Evolutionary conservation across 768 basidiomycete genomes (phyloP).

Genomic region (Rhodocollybia butyracea): DNA sequence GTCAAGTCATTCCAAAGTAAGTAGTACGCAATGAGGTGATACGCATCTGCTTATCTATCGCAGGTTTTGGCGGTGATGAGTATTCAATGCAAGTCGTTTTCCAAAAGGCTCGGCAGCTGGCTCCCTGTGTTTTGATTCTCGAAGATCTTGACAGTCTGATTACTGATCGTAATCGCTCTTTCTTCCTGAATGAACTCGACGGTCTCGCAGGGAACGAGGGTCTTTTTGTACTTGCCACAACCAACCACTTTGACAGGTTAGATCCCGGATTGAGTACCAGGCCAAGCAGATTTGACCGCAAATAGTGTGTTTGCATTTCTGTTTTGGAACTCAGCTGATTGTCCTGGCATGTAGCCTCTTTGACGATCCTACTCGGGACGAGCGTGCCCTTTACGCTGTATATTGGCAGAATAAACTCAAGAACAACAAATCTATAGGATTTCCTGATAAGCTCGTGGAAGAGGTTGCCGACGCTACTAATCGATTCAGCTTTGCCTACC

Average conservation of each 20-base stretch:
- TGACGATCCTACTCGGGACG: slow-evolving; percentile 62
- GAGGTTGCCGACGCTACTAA: slow-evolving; percentile 59
- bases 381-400: slow-evolving; percentile 62
- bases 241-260: slow-evolving; percentile 80
- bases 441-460: slow-evolving; percentile 62
- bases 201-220: slow-evolving; percentile 81
- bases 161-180: slow-evolving; percentile 73
- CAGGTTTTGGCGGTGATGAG: slow-evolving; percentile 63
- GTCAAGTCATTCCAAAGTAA: slow-evolving; percentile 78
- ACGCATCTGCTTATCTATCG: neutral
- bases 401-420: slow-evolving; percentile 83
- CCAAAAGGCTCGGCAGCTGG: slow-evolving; percentile 61
- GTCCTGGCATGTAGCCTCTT: slow-evolving; percentile 48
- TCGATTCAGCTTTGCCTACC: slow-evolving; percentile 80
- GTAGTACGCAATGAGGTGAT: slow-evolving; percentile 14
- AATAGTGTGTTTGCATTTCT: slow-evolving; percentile 55
- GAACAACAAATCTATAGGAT: slow-evolving; percentile 56
- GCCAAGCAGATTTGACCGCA: slow-evolving; percentile 83
- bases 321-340: neutral
- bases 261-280: slow-evolving; percentile 75
- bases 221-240: slow-evolving; percentile 71
- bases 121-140: slow-evolving; percentile 65
- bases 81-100: slow-evolving; percentile 67
- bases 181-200: slow-evolving; percentile 87
- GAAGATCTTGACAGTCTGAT: slow-evolving; percentile 73